A percentile compares a stretch with the other conserved stretches of the same genome.
phyloP scores from a whole-genome alignment of 306 rosid species.

The Castanospermum australe region DNA sequence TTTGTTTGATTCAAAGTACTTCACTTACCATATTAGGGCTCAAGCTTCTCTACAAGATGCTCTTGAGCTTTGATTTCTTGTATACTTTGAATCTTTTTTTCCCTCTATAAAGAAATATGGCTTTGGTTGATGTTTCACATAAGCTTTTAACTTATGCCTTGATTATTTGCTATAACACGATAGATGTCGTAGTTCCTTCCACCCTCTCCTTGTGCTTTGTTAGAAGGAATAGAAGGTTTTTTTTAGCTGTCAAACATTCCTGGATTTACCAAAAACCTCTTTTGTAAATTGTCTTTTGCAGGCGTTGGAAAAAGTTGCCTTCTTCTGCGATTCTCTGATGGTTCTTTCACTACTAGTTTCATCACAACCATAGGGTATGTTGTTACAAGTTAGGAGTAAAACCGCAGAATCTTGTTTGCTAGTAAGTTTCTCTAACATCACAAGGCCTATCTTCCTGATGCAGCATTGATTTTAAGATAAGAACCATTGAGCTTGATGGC shows the following conservation, averaged over 20 bases:
- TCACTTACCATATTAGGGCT: conserved; percentile 9
- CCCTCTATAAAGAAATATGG: not conserved
- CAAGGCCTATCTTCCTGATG: conserved; percentile 30
- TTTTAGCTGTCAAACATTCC: not conserved
- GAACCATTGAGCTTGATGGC: conserved; percentile 96
- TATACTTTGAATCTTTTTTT: not conserved
- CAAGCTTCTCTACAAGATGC: not conserved
- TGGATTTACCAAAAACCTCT: conserved; percentile 2
- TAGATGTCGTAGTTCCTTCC: not conserved
- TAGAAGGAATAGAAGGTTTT: not conserved
- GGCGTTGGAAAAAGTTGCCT: conserved; percentile 99
- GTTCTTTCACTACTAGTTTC: conserved; percentile 95
- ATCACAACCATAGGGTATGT: conserved; percentile 92
- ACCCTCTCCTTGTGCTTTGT: not conserved
- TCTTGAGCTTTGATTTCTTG: not conserved
- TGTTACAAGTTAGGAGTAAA: conserved; percentile 18
- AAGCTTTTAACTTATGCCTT: not conserved
- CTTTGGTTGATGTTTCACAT: not conserved
- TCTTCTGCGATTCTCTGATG: conserved; percentile 96
- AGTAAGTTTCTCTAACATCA: conserved; percentile 17
- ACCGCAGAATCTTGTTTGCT: not conserved
- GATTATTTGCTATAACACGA: not conserved
- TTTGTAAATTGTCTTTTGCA: conserved; percentile 30
- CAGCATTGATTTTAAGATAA: conserved; percentile 94
- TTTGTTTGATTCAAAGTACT: not conserved